phyloP scores from a whole-genome alignment of 768 basidiomycete genomes.

The Pisolithus albus region DNA sequence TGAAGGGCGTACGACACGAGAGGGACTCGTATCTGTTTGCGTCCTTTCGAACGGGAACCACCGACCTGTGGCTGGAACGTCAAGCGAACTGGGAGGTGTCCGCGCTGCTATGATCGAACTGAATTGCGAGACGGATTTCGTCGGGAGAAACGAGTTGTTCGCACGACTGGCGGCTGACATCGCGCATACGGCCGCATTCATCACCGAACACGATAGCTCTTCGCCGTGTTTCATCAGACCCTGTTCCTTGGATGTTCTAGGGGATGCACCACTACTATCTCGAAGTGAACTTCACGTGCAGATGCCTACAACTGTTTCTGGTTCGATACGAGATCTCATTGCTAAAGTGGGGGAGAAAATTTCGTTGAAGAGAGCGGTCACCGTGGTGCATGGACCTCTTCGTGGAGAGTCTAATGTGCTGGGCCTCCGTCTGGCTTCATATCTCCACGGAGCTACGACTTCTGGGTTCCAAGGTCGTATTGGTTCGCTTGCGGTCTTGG shows the following conservation, averaged over 20 bases:
- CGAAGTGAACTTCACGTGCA: conserved; percentile 23
- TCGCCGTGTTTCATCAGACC: conserved; percentile 36
- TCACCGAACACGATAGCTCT: conserved; percentile 43
- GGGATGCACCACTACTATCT: conserved; percentile 64
- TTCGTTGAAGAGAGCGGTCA: conserved; percentile 52
- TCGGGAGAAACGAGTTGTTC: conserved; percentile 81
- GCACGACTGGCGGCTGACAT: conserved; percentile 68
- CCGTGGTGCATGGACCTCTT: conserved; percentile 33
- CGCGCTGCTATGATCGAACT: conserved; percentile 87
- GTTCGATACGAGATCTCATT: conserved; percentile 62
- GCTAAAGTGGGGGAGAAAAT: conserved; percentile 80
- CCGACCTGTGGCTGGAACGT: conserved; percentile 19
- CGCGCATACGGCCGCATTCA: conserved; percentile 75
- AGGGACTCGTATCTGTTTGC: conserved; percentile 77
- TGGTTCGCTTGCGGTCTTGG: conserved; percentile 50
- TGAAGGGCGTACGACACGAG: conserved; percentile 59
- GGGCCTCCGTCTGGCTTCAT: conserved; percentile 46
- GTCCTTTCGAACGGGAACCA: conserved; percentile 60
- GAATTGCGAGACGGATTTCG: conserved; percentile 97
- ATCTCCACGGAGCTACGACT: conserved; percentile 52
- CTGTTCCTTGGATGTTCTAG: conserved; percentile 45
- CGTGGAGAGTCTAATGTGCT: conserved; percentile 26
- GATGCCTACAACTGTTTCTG: conserved; percentile 45
- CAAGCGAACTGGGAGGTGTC: conserved; percentile 37
- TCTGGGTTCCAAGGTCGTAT: conserved; percentile 51